Base-by-base conservation (phyloP, 331 rosid genomes). In the Spiraea crenata region DNA sequence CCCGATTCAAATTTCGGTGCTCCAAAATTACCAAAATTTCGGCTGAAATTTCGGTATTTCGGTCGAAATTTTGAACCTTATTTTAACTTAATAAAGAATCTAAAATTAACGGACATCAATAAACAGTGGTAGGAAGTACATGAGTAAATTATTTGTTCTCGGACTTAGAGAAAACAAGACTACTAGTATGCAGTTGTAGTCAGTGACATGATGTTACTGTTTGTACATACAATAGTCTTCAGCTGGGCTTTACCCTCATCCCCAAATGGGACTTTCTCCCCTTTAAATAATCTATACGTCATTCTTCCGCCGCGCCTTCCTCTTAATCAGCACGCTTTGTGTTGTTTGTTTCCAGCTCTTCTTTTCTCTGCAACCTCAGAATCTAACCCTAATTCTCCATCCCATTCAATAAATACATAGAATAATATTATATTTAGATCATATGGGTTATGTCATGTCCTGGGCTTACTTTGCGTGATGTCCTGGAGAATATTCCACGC, bases 161-260 rank as follows among this genome's bases (percentile, higher is more conserved):
- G 73, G 54, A 54, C 54, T 54, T 7, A 54, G 54, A 51, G 40
- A 4, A 20, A 13, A 5, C 31, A 54, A 25, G 37, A 69, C 50
- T 73, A 71, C 65, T 74, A 19, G 11, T 40, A 68, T 68, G 63
- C 35, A 54, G 49, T 67, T 54, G 73, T 67, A 37, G 72, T 38
- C 50, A 35, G 50, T 39, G 50, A 46, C 40, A 31, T 31, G 11
- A 3, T 19, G 35, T 9, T 48, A 48, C 35, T 66, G 39, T 39
- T 12, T 25, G 31, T 25, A 25, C 31, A 20, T 66, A 8, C 49
- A 9, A 10, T 45, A 45, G 3, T 25, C 31, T 25, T 25, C 31
- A 25, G 31, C 31, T 45, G 9, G 12, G 49, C 49, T 13, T 45
- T 45, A 13, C 49, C 14, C 49, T 63, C 51, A 42, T 63, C 68